These are phyloP conservation scores for Daedalea quercina DNA, from an alignment of 768 basidiomycete species.

Conservation along the genomic window DNA sequence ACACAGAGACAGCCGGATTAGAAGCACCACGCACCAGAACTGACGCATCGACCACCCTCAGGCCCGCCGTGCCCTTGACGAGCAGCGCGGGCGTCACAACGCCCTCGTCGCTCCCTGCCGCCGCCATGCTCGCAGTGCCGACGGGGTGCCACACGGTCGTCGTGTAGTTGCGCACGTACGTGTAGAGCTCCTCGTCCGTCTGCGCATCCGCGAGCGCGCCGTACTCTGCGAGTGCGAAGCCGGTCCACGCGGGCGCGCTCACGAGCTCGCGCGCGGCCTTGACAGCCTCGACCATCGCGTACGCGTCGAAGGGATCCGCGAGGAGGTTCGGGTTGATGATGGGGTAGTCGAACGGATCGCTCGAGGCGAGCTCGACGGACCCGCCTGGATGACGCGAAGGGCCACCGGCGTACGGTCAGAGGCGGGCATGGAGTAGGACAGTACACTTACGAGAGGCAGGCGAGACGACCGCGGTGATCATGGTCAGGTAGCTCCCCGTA, in stretches of 20 bases:
- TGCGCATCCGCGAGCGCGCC: neutral
- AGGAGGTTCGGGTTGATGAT: conserved; percentile 23
- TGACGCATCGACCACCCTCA: conserved; percentile 26
- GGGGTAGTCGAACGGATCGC: conserved; percentile 19
- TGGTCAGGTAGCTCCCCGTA: conserved; percentile 15
- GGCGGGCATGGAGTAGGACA: neutral
- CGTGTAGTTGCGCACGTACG: conserved; percentile 12
- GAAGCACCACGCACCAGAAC: conserved; percentile 8
- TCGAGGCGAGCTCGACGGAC: conserved; percentile 17
- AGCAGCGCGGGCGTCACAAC: conserved; percentile 36
- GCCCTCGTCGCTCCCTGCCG: conserved; percentile 11
- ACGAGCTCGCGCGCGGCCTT: conserved; percentile 4
- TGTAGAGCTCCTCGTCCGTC: conserved; percentile 14
- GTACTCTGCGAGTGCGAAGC: conserved; percentile 2
- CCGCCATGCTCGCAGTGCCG: conserved; percentile 38
- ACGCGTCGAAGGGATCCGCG: conserved; percentile 20
- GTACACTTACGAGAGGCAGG: conserved; percentile 17
- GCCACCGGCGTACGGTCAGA: neutral
- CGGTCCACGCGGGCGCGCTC: conserved; percentile 8
- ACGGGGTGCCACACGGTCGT: conserved; percentile 19
- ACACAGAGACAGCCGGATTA: neutral
- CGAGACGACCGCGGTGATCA: conserved; percentile 10
- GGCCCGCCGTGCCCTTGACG: conserved; percentile 37
- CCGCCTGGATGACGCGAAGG: conserved; percentile 13
- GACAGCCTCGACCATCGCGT: conserved; percentile 17